These are phyloP conservation scores for Leptographium radiaticola DNA, from an alignment of 2,329 filamentous ascomycete genomes.

Conservation along the genomic window DNA sequence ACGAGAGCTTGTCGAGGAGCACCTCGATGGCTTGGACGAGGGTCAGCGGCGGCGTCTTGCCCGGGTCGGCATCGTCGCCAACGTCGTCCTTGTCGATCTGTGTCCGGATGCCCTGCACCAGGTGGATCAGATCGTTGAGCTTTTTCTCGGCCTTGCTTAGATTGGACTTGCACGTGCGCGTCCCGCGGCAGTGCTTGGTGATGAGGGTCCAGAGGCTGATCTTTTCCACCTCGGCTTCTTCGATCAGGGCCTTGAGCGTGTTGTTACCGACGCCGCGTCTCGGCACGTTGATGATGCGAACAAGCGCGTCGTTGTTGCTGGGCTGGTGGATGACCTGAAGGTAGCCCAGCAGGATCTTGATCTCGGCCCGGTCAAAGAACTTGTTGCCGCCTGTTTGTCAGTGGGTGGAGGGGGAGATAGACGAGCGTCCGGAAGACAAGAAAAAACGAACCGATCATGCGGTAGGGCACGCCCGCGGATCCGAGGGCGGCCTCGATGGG, in stretches of 20 bases:
- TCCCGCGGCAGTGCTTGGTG: slow-evolving; percentile 37
- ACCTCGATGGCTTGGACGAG: slow-evolving; percentile 37
- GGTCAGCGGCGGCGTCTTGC: slow-evolving; percentile 7
- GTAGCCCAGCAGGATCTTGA: slow-evolving; percentile 81
- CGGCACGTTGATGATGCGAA: slow-evolving; percentile 74
- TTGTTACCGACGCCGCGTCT: slow-evolving; percentile 67
- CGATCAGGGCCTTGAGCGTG: slow-evolving; percentile 60
- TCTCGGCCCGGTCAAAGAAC: slow-evolving; percentile 85
- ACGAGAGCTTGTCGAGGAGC: slow-evolving; percentile 51
- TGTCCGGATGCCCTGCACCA: slow-evolving; percentile 15
- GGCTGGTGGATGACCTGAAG: slow-evolving; percentile 74
- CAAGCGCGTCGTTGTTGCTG: slow-evolving; percentile 74
- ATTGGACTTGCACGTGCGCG: slow-evolving; percentile 31
- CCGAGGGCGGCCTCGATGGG: slow-evolving; percentile 76
- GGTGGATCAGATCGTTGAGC: slow-evolving; percentile 33
- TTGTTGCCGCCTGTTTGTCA: slow-evolving; percentile 47
- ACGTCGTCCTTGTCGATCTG: neutral
- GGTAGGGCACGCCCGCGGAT: slow-evolving; percentile 71
- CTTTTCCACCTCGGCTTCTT: slow-evolving; percentile 60
- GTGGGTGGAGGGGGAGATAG: too few relatives aligned
- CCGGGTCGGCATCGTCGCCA: neutral
- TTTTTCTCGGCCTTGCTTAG: slow-evolving; percentile 41
- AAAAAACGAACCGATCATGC: slow-evolving; percentile 60
- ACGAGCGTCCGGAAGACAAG: too few relatives aligned
- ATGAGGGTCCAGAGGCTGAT: slow-evolving; percentile 68